Evolutionary conservation across 805 yeast genomes (phyloP).

Genomic region (Hanseniaspora valbyensis): DNA sequence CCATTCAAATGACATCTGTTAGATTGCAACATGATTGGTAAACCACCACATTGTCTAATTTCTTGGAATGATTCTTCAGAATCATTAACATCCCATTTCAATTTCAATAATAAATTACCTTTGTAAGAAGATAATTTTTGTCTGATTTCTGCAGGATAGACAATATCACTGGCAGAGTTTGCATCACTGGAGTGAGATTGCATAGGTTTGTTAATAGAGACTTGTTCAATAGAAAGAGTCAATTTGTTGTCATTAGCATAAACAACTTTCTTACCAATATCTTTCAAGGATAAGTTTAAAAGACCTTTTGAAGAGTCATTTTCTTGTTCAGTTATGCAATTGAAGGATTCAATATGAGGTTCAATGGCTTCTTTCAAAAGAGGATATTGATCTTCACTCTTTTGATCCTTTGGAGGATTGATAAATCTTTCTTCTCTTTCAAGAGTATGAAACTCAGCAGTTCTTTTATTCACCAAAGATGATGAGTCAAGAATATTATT

Average conservation of each 20-base stretch:
- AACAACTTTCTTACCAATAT: slow-evolving; percentile 74
- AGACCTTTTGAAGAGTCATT: slow-evolving; percentile 51
- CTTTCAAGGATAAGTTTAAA: slow-evolving; percentile 72
- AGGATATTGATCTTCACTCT: slow-evolving; percentile 49
- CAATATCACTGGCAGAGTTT: slow-evolving; percentile 59
- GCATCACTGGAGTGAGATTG: slow-evolving; percentile 31
- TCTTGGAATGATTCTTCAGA: slow-evolving; percentile 67
- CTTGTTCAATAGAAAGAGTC: slow-evolving; percentile 74
- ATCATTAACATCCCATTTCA: slow-evolving; percentile 78
- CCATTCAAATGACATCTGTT: slow-evolving; percentile 86
- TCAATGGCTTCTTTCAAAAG: slow-evolving; percentile 76
- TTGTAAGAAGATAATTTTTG: slow-evolving; percentile 79
- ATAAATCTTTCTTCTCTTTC: slow-evolving; percentile 78
- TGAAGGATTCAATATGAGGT: slow-evolving; percentile 93
- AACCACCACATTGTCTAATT: slow-evolving; percentile 78
- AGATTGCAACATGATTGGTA: slow-evolving; percentile 83
- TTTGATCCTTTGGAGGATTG: slow-evolving; percentile 79
- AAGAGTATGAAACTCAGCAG: slow-evolving; percentile 50
- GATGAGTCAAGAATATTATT: slow-evolving; percentile 18
- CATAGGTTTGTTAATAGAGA: slow-evolving; percentile 74
- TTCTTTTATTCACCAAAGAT: slow-evolving; percentile 25
- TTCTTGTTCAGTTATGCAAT: slow-evolving; percentile 84
- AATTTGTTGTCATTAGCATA: slow-evolving; percentile 80
- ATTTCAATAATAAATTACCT: slow-evolving; percentile 64
- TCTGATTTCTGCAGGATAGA: slow-evolving; percentile 78